Conservation (phyloP, 2,329 filamentous ascomycete species). For the Neocucurbitaria cava region DNA sequence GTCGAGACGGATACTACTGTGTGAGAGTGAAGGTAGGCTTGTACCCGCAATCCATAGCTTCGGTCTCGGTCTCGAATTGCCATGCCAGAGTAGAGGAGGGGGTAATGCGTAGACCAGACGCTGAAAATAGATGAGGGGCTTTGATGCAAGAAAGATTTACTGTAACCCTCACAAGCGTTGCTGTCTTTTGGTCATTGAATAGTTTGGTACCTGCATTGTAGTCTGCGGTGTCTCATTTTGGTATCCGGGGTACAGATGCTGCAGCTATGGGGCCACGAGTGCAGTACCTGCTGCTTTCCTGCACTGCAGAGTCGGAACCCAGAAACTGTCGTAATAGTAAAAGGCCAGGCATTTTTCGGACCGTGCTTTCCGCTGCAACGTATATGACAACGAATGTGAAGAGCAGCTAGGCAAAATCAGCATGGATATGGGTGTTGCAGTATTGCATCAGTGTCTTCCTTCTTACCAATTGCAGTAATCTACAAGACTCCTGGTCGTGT, state of each 20-base stretch:
- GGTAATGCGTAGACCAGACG: no score
- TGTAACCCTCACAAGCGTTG: background rate
- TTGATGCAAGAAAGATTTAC: background rate
- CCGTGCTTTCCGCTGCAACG: constrained; percentile 10
- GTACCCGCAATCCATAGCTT: background rate
- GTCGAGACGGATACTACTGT: constrained; percentile 1
- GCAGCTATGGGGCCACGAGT: background rate
- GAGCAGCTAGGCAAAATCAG: background rate
- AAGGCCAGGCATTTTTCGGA: constrained; percentile 1
- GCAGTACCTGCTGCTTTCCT: background rate
- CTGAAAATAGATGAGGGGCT: background rate
- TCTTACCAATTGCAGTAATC: background rate
- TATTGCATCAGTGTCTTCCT: background rate
- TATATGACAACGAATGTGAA: constrained; percentile 5
- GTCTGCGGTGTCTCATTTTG: background rate
- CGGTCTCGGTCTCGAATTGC: background rate
- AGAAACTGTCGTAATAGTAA: background rate
- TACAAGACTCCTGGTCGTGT: background rate
- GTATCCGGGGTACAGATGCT: background rate
- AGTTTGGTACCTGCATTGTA: background rate
- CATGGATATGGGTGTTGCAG: background rate
- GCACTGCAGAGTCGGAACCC: background rate
- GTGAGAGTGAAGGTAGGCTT: background rate
- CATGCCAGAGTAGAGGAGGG: no score
- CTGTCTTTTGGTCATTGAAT: background rate